These are phyloP conservation scores for Botrytis fragariae DNA, from an alignment of 2,329 filamentous ascomycete genomes.

Conservation along the genomic window DNA sequence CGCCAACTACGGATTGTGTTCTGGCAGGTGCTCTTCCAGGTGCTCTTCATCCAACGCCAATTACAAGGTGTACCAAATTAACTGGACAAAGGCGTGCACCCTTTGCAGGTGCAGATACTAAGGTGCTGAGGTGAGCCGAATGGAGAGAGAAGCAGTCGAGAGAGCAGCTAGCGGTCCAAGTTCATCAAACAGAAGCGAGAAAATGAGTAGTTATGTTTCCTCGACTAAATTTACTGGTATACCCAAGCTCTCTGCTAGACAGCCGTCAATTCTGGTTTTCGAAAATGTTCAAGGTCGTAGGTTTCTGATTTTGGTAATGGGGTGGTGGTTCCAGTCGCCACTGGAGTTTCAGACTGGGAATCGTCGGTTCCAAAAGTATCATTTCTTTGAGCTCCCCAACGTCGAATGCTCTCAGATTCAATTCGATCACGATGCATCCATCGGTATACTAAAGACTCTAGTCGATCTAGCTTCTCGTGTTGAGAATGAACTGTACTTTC, in stretches of 20 bases:
- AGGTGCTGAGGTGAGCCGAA: neutral
- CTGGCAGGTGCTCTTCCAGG: neutral
- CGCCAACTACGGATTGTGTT: neutral
- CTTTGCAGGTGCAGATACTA: neutral
- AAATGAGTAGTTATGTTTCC: neutral
- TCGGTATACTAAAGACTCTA: conserved; percentile 30
- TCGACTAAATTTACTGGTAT: neutral
- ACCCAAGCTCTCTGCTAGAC: neutral
- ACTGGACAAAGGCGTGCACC: neutral
- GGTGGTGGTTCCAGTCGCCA: neutral
- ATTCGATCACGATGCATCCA: conserved; percentile 27
- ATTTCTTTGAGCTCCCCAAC: neutral
- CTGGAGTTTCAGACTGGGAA: neutral
- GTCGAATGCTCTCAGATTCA: conserved; percentile 12
- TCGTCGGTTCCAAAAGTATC: neutral
- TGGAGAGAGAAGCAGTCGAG: neutral
- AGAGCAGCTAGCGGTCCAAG: neutral
- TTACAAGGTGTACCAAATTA: neutral
- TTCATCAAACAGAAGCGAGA: neutral
- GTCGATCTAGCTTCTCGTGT: conserved; percentile 30
- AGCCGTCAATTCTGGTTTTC: neutral
- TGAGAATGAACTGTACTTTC: conserved; percentile 28
- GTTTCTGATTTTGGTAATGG: neutral
- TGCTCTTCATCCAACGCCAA: neutral
- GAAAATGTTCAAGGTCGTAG: neutral